Evolutionary conservation across 2,329 filamentous ascomycete species (phyloP).

Genomic region (Monosporascus sp.): DNA sequence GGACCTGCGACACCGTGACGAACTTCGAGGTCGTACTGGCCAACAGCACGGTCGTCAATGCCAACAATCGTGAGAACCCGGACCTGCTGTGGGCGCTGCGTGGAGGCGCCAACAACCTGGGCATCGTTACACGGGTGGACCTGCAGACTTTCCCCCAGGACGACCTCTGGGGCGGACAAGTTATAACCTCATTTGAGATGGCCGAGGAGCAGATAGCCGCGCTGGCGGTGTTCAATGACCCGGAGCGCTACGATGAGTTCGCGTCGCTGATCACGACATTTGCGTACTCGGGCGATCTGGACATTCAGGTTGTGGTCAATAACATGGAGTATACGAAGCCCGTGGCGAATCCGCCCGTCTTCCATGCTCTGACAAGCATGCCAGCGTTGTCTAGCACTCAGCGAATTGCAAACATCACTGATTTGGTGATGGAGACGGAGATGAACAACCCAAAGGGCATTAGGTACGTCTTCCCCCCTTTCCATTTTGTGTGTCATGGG

Average conservation of each 20-base stretch:
- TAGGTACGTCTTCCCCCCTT: too few relatives aligned
- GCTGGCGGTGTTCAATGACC: too few relatives aligned
- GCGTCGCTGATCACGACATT: conserved; percentile 3
- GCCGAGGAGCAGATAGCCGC: neutral
- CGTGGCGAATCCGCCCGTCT: too few relatives aligned
- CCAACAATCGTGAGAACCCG: neutral
- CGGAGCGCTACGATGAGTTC: conserved; percentile 1
- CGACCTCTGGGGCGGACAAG: neutral
- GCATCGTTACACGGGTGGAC: conserved; percentile 1
- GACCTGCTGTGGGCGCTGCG: neutral
- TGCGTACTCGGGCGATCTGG: neutral
- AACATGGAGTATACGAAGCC: conserved; percentile 5
- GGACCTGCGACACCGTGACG: conserved; percentile 40
- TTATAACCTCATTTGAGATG: neutral
- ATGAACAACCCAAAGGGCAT: too few relatives aligned
- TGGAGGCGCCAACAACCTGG: neutral
- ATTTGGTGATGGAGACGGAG: too few relatives aligned
- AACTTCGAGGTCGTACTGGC: conserved; percentile 44
- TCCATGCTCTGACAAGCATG: too few relatives aligned
- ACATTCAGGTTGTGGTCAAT: neutral
- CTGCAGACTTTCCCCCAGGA: neutral
- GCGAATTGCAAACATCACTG: too few relatives aligned
- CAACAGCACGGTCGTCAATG: conserved; percentile 34
- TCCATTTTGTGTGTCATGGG: too few relatives aligned
- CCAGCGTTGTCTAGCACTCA: too few relatives aligned